These are phyloP conservation scores for Colletotrichum sidae DNA, from an alignment of 2,329 filamentous ascomycete species.

Conservation along the genomic window DNA sequence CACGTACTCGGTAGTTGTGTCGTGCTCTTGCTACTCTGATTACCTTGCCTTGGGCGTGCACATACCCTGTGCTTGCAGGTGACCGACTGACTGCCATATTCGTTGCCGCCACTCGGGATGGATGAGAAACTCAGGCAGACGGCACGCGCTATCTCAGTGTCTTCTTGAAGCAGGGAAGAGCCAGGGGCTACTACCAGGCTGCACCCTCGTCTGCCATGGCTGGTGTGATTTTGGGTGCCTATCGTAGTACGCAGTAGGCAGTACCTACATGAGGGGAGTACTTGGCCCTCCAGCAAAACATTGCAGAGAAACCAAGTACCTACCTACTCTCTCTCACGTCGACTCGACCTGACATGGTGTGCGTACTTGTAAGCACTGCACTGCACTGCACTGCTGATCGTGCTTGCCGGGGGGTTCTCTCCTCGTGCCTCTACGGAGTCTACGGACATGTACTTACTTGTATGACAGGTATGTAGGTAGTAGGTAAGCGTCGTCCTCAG, in stretches of 20 bases:
- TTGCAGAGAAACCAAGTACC: neutral
- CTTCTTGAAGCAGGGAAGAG: conserved; percentile 34
- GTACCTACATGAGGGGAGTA: neutral
- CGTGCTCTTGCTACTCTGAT: no score
- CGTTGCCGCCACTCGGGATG: no score
- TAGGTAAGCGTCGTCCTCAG: conserved; percentile 5
- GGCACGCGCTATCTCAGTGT: conserved; percentile 24
- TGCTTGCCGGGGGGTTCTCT: no score
- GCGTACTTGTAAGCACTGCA: no score
- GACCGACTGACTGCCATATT: no score
- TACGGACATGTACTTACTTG: no score
- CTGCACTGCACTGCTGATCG: no score
- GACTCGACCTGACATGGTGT: neutral
- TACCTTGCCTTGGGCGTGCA: no score
- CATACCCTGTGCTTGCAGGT: no score
- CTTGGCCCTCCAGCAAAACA: neutral
- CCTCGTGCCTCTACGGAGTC: no score
- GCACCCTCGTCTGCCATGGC: conserved; percentile 12
- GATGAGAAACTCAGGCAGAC: no score
- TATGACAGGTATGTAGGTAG: no score
- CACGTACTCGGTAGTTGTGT: neutral
- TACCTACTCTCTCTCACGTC: neutral
- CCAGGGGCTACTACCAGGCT: conserved; percentile 22
- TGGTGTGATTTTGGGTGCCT: neutral
- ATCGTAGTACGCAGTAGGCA: conserved; percentile 4